A percentile compares a stretch with the other conserved stretches of the same genome.
Conservation (phyloP, 192 early-diverging fungal species). For the Entrophospora sp. region DNA sequence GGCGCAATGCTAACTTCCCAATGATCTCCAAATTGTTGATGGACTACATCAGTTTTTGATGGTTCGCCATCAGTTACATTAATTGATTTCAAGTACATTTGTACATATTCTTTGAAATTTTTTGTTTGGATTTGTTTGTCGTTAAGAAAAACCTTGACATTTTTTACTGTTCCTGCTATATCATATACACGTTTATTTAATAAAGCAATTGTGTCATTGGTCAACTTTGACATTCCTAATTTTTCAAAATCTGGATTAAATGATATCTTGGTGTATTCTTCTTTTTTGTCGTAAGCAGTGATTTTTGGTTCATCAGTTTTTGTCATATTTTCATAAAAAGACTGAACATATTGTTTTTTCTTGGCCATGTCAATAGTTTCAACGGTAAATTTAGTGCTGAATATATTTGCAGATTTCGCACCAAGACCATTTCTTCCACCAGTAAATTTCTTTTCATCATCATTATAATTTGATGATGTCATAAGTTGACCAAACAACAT, state of each 20-base stretch:
- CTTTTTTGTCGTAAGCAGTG: constrained; percentile 49
- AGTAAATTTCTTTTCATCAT: constrained; percentile 87
- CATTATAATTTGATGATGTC: constrained; percentile 96
- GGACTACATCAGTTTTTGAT: constrained; percentile 47
- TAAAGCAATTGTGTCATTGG: constrained; percentile 79
- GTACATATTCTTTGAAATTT: constrained; percentile 84
- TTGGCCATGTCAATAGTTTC: constrained; percentile 75
- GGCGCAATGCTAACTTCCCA: constrained; percentile 92
- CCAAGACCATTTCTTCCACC: constrained; percentile 94
- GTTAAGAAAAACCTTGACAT: constrained; percentile 83
- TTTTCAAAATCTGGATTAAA: constrained; percentile 90
- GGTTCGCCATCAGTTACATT: constrained; percentile 23
- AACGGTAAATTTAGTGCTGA: constrained; percentile 86
- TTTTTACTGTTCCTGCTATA: constrained; percentile 75
- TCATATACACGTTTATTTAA: constrained; percentile 92
- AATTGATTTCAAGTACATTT: constrained; percentile 52
- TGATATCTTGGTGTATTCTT: constrained; percentile 85
- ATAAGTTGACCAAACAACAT: constrained; percentile 96
- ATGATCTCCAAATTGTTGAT: constrained; percentile 67
- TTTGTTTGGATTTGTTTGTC: constrained; percentile 73
- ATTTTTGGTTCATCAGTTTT: constrained; percentile 67
- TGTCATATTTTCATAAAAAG: constrained; percentile 87
- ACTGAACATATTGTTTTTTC: constrained; percentile 74
- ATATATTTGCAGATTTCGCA: constrained; percentile 96
- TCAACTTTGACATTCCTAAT: constrained; percentile 80